phyloP scores from a whole-genome alignment of 306 rosid species.

The Oemleria cerasiformis region DNA sequence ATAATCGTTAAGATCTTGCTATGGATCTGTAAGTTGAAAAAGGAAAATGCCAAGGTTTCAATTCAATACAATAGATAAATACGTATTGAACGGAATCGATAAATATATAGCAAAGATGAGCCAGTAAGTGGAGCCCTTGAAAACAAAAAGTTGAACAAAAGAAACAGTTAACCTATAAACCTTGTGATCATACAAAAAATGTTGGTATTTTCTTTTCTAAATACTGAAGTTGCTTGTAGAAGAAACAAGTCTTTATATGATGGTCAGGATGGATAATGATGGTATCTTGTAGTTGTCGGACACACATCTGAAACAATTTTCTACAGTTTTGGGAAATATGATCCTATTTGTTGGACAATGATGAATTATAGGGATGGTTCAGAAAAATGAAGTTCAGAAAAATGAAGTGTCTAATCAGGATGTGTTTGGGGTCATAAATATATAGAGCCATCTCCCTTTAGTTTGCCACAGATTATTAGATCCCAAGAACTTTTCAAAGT shows the following conservation, averaged over 20 bases:
- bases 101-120: not conserved
- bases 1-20: conserved; percentile 73
- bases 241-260: too few relatives aligned
- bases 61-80: not conserved
- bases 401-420: not conserved
- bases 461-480: not conserved
- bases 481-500: not conserved
- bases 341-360: not conserved
- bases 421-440: not conserved
- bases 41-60: not conserved
- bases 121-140: not conserved
- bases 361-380: not conserved
- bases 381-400: too few relatives aligned
- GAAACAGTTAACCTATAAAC: not conserved
- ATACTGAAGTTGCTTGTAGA: not conserved
- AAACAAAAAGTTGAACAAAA: not conserved
- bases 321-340: too few relatives aligned
- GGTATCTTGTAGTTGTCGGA: too few relatives aligned
- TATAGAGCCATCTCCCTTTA: not conserved
- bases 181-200: not conserved
- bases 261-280: too few relatives aligned
- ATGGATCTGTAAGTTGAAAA: conserved; percentile 56
- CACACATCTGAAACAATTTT: too few relatives aligned
- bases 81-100: not conserved
- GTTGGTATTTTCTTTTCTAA: not conserved